These are phyloP conservation scores for Fusarium nurragi DNA, from an alignment of 2,329 filamentous ascomycete genomes.

Conservation along the genomic window DNA sequence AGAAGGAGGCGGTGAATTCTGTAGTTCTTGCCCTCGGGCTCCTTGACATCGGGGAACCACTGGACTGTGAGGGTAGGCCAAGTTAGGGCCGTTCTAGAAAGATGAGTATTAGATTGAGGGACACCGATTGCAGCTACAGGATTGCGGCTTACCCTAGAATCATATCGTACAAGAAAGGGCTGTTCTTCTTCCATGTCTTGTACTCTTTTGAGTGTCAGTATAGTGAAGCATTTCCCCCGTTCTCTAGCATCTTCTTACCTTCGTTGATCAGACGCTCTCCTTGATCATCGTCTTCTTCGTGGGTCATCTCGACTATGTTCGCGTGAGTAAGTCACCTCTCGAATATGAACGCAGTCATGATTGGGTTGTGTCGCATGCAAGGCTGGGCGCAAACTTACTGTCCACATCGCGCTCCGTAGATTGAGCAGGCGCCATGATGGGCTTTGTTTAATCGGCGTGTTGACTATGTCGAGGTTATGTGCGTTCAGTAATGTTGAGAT, in stretches of 20 bases:
- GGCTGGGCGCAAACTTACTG: conserved; percentile 43
- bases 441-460: not conserved
- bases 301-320: conserved; percentile 52
- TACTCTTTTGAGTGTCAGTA: conserved; percentile 71
- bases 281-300: conserved; percentile 76
- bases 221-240: not conserved
- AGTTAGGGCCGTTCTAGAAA: conserved; percentile 80
- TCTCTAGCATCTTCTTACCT: conserved; percentile 58
- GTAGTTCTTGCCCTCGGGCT: conserved; percentile 86
- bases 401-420: conserved; percentile 50
- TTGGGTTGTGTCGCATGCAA: conserved; percentile 5
- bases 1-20: conserved; percentile 88
- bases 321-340: conserved; percentile 4
- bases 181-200: conserved; percentile 99
- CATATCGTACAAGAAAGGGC: conserved; percentile 97
- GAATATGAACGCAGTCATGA: not conserved
- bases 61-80: conserved; percentile 98
- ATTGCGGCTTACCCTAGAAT: conserved; percentile 75
- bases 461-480: not conserved
- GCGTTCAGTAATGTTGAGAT: not conserved
- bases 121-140: not conserved
- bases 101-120: conserved; percentile 7
- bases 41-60: conserved; percentile 96
- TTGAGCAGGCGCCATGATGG: conserved; percentile 50
- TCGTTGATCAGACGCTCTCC: conserved; percentile 95